Evolutionary conservation across 164 flowering plant species (phyloP).

Genomic region (Nymphaea colorata): DNA sequence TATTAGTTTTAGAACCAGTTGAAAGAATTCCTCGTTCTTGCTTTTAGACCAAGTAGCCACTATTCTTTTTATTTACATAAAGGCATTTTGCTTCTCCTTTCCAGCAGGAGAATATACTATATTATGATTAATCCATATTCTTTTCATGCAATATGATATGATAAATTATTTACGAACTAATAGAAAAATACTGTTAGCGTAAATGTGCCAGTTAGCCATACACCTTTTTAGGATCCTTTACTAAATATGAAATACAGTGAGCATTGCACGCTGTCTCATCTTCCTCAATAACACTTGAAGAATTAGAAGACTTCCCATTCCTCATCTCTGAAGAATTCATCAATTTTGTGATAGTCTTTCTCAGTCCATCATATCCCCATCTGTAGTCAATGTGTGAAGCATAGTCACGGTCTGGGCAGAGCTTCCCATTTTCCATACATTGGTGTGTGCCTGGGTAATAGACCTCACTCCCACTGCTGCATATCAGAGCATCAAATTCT

Average conservation of each 20-base stretch:
- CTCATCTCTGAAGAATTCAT: constrained; percentile 42
- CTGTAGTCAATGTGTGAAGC: constrained; percentile 79
- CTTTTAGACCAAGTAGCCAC: no score
- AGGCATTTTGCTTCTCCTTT: no score
- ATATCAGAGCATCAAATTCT: constrained; percentile 83
- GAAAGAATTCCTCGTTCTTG: background rate
- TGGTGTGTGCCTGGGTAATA: constrained; percentile 60
- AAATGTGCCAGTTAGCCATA: background rate
- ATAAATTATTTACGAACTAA: background rate
- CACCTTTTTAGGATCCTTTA: constrained; percentile 71
- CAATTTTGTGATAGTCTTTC: constrained; percentile 70
- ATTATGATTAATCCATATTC: no score
- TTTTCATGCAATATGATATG: no score
- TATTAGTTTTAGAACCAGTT: no score
- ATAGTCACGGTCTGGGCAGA: constrained; percentile 65
- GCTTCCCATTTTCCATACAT: constrained; percentile 37
- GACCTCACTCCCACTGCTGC: constrained; percentile 90
- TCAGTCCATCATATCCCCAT: constrained; percentile 83
- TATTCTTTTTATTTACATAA: no score
- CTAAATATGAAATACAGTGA: constrained; percentile 55
- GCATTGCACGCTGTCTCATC: constrained; percentile 54
- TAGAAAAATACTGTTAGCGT: background rate
- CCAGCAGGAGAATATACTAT: no score
- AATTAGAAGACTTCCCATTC: constrained; percentile 8
- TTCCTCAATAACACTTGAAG: constrained; percentile 37